A percentile compares a stretch with the other conserved stretches of the same genome.
Evolutionary conservation across 495 filamentous ascomycete species (phyloP).

Genomic region (Trichoderma erinaceum): DNA sequence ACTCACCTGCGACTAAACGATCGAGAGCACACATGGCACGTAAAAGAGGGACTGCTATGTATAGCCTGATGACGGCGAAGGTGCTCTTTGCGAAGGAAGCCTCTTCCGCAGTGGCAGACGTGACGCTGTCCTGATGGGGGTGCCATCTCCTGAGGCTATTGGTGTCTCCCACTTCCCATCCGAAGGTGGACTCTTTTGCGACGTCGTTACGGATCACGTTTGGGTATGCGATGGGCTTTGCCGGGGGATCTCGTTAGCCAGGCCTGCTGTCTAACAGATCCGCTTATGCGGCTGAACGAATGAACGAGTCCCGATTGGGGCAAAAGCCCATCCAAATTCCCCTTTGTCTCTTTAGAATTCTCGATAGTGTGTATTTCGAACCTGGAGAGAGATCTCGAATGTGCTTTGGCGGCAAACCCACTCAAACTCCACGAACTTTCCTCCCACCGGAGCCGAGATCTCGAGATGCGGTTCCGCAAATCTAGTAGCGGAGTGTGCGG

Average conservation of each 20-base stretch:
- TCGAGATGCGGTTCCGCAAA: neutral
- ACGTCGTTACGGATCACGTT: neutral
- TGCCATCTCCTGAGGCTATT: neutral
- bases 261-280: neutral
- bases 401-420: too few species aligned
- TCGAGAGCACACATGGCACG: constrained; percentile 24
- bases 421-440: neutral
- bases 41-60: constrained; percentile 19
- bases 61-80: constrained; percentile 26
- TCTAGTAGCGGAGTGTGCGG: neutral
- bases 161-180: neutral
- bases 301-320: too few species aligned
- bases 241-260: neutral
- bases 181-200: neutral
- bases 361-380: too few species aligned
- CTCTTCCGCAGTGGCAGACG: constrained; percentile 25
- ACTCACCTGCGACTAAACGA: constrained; percentile 24
- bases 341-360: too few species aligned
- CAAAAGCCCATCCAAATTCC: too few species aligned
- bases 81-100: constrained; percentile 29
- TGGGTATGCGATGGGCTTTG: neutral
- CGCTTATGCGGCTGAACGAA: too few species aligned
- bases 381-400: too few species aligned
- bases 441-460: constrained; percentile 7
- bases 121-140: constrained; percentile 15